Evolutionary conservation across 2,329 filamentous ascomycete species (phyloP).

Genomic region (Xylariomycetidae sp.): DNA sequence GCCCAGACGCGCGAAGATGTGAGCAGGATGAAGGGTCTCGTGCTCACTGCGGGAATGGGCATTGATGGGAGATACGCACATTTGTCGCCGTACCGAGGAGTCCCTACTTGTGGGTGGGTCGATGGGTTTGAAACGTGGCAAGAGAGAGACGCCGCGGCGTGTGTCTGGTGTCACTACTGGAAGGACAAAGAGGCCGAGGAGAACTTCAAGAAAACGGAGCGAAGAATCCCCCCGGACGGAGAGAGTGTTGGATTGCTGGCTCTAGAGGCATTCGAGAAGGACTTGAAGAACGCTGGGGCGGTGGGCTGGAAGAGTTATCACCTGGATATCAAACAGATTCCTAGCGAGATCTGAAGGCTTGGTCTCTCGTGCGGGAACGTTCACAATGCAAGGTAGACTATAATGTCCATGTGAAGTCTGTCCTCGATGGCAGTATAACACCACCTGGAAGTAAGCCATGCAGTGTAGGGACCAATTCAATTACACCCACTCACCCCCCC

Average conservation of each 20-base stretch:
- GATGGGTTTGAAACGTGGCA: constrained; percentile 4
- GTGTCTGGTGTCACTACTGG: constrained; percentile 9
- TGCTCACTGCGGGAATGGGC: constrained; percentile 6
- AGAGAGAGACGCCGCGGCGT: constrained; percentile 3
- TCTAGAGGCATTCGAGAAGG: constrained; percentile 7
- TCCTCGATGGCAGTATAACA: constrained; percentile 1
- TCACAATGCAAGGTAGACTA: no score
- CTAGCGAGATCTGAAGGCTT: no score
- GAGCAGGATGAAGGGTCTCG: constrained; percentile 4
- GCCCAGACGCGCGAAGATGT: constrained; percentile 4
- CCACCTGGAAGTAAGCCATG: constrained; percentile 5
- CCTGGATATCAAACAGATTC: constrained; percentile 9
- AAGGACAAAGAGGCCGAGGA: constrained; percentile 7
- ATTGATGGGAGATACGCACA: constrained; percentile 6
- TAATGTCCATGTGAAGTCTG: constrained; percentile 3
- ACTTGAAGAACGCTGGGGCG: constrained; percentile 4
- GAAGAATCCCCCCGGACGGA: constrained; percentile 3
- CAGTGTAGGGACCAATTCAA: no score
- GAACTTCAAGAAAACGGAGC: constrained; percentile 7
- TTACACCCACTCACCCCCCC: no score
- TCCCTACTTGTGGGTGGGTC: constrained; percentile 7
- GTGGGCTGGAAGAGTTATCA: constrained; percentile 9
- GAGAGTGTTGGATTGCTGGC: constrained; percentile 2
- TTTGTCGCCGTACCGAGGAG: constrained; percentile 7
- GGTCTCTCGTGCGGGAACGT: no score